These are phyloP conservation scores for Trypanosomatidae sp. DNA, from an alignment of 208 protist species.

Conservation along the genomic window DNA sequence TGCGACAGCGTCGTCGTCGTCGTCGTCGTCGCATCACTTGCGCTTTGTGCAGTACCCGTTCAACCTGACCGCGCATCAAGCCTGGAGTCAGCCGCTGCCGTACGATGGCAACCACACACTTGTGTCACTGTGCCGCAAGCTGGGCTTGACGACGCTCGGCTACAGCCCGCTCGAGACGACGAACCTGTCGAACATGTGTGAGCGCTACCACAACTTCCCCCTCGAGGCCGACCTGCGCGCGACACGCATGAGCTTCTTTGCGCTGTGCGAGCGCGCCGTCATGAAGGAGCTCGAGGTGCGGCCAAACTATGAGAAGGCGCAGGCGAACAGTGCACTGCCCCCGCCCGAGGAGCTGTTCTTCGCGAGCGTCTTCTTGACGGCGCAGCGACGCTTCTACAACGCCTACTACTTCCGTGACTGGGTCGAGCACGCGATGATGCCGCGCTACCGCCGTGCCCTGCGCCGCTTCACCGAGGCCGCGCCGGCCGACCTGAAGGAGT, in stretches of 20 bases:
- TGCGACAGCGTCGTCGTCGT: too few relatives aligned
- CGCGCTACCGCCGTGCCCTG: conserved; percentile 52
- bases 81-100: conserved; percentile 48
- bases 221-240: conserved; percentile 67
- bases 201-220: conserved; percentile 86
- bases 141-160: conserved; percentile 61
- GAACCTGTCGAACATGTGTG: conserved; percentile 69
- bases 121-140: conserved; percentile 29
- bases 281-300: conserved; percentile 86
- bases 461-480: conserved; percentile 75
- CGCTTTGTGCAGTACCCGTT: conserved; percentile 84
- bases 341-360: conserved; percentile 72
- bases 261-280: conserved; percentile 58
- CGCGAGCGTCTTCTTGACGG: conserved; percentile 57
- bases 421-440: conserved; percentile 59
- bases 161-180: conserved; percentile 76
- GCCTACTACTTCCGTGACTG: conserved; percentile 72
- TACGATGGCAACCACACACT: conserved; percentile 81
- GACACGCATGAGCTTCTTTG: conserved; percentile 83
- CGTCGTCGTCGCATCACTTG: conserved; percentile 36
- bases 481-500: conserved; percentile 75
- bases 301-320: conserved; percentile 69
- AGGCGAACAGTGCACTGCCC: conserved; percentile 39
- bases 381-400: conserved; percentile 79
- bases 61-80: conserved; percentile 73